These are phyloP conservation scores for Pleurotus djamor DNA, from an alignment of 768 basidiomycete species.

Conservation along the genomic window DNA sequence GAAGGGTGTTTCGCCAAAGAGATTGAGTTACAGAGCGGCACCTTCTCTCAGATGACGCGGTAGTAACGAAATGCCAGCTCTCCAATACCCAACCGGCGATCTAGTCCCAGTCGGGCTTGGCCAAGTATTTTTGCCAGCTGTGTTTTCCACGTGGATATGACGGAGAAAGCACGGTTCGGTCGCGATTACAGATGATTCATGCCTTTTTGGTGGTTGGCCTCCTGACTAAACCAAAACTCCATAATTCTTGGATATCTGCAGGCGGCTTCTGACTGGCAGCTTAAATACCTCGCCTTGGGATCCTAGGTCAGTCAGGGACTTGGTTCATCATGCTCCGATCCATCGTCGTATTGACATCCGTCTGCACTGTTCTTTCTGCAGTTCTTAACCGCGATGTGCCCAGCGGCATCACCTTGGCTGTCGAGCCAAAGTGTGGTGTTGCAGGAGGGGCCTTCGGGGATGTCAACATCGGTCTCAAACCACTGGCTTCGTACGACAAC, in stretches of 20 bases:
- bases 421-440: slow-evolving; percentile 42
- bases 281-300: slow-evolving; percentile 4
- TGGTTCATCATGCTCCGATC: slow-evolving; percentile 14
- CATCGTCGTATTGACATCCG: slow-evolving; percentile 14
- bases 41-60: too few species aligned
- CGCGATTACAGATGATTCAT: slow-evolving; percentile 6
- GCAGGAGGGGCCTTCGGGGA: slow-evolving; percentile 34
- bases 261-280: background rate
- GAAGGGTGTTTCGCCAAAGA: background rate
- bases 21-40: too few species aligned
- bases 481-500: slow-evolving; percentile 33
- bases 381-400: slow-evolving; percentile 14
- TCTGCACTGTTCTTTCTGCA: slow-evolving; percentile 17
- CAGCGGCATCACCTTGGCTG: slow-evolving; percentile 31
- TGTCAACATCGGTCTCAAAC: slow-evolving; percentile 40
- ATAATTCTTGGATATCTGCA: background rate
- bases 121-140: too few species aligned
- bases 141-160: background rate
- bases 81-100: too few species aligned
- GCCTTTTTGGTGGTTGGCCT: background rate
- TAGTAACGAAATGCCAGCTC: too few species aligned
- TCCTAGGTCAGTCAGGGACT: background rate
- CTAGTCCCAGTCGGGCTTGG: too few species aligned
- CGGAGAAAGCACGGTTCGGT: slow-evolving; percentile 7
- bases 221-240: background rate